phyloP scores from a whole-genome alignment of 129 eudicot species.

The Oenanthe sinensis region DNA sequence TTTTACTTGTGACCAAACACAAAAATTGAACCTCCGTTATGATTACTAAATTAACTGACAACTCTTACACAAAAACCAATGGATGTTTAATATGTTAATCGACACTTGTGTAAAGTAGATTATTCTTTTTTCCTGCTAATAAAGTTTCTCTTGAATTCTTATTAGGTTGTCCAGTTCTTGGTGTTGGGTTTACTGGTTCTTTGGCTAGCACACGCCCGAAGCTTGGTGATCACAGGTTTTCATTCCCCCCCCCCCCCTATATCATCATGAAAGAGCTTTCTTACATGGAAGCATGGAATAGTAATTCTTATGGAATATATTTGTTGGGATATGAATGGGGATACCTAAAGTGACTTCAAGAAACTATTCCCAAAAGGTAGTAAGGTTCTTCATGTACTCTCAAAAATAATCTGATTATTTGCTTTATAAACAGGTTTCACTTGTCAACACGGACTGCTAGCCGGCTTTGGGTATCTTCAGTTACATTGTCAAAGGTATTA shows the following conservation, averaged over 20 bases:
- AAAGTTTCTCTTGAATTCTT: not conserved
- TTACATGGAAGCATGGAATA: not conserved
- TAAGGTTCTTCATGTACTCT: not conserved
- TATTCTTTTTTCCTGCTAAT: not conserved
- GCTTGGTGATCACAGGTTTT: conserved; percentile 81
- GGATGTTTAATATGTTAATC: conserved; percentile 2
- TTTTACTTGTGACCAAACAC: not conserved
- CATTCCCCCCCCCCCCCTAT: no score
- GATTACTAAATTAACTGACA: not conserved
- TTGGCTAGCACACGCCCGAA: conserved; percentile 69
- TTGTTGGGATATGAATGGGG: not conserved
- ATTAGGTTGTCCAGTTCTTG: conserved; percentile 68
- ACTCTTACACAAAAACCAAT: conserved; percentile 6
- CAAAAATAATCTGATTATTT: not conserved
- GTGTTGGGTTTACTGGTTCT: conserved; percentile 87
- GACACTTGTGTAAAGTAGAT: not conserved
- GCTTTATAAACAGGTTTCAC: conserved; percentile 56
- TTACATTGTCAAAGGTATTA: conserved; percentile 75
- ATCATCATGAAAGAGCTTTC: not conserved
- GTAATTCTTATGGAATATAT: not conserved
- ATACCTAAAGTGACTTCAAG: not conserved
- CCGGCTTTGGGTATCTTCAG: conserved; percentile 56
- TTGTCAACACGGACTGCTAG: conserved; percentile 79
- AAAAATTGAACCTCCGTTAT: not conserved
- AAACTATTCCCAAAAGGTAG: not conserved